Evolutionary conservation across 2,329 filamentous ascomycete species (phyloP).

Genomic region (Fusarium burgessii): DNA sequence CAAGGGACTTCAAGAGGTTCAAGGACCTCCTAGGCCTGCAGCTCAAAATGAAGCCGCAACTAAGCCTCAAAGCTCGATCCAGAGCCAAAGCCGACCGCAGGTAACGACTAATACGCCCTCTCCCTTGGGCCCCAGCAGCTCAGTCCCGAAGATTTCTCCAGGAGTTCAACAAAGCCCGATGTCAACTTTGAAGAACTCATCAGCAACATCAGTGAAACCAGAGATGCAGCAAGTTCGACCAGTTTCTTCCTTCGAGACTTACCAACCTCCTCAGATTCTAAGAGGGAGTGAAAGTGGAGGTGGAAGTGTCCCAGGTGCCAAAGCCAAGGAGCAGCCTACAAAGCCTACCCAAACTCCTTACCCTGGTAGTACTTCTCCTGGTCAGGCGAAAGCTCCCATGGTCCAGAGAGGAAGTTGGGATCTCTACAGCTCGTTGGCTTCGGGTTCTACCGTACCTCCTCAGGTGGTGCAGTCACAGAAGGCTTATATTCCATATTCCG

Average conservation of each 20-base stretch:
- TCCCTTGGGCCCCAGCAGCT: not conserved
- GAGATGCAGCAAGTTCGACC: not conserved
- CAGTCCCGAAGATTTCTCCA: not conserved
- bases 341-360: not conserved
- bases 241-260: not conserved
- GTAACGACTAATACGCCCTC: not conserved
- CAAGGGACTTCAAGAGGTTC: not conserved
- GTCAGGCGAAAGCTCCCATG: not conserved
- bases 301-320: not conserved
- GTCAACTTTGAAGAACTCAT: not conserved
- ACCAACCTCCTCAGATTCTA: not conserved
- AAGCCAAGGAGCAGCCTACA: not conserved
- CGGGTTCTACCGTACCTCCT: not conserved
- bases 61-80: not conserved
- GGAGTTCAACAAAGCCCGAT: not conserved
- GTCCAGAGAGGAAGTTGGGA: conserved; percentile 8
- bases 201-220: not conserved
- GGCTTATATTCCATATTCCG: not conserved
- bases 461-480: not conserved
- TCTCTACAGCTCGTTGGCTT: conserved; percentile 1
- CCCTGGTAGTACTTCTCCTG: not conserved
- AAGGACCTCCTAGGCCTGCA: not conserved
- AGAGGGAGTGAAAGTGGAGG: not conserved
- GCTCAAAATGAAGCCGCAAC: not conserved
- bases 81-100: not conserved